These are phyloP conservation scores for Penicillium olsonii DNA, from an alignment of 2,329 filamentous ascomycete genomes.

Conservation along the genomic window DNA sequence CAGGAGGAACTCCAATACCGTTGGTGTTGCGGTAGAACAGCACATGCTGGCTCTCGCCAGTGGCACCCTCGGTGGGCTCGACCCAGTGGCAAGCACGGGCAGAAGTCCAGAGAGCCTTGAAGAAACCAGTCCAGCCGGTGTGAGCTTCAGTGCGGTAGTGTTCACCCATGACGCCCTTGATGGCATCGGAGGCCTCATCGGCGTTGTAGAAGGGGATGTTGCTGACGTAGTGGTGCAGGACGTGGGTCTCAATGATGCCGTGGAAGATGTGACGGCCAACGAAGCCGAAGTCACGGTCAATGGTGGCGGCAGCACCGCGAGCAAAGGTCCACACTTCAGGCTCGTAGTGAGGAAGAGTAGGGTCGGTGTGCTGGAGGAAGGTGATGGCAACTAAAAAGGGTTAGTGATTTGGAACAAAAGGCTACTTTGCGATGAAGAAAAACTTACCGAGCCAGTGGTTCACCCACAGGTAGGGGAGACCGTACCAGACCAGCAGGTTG, in stretches of 20 bases:
- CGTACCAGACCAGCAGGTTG: constrained; percentile 94
- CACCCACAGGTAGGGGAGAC: constrained; percentile 92
- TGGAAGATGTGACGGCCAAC: constrained; percentile 87
- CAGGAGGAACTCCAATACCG: constrained; percentile 68
- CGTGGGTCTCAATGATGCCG: constrained; percentile 96
- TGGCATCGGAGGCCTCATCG: constrained; percentile 90
- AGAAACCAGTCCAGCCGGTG: constrained; percentile 78
- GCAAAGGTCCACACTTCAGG: constrained; percentile 87
- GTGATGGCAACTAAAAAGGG: constrained; percentile 78
- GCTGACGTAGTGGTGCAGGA: constrained; percentile 96
- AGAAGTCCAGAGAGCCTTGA: constrained; percentile 77
- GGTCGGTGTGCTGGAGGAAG: constrained; percentile 96
- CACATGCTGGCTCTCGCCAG: constrained; percentile 79
- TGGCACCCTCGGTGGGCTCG: constrained; percentile 80
- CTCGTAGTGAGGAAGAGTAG: constrained; percentile 88
- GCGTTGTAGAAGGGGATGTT: constrained; percentile 96
- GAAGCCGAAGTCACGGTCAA: constrained; percentile 96
- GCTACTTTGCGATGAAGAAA: neutral
- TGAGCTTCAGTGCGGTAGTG: constrained; percentile 86
- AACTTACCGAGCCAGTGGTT: constrained; percentile 97
- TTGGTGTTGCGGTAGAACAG: constrained; percentile 96
- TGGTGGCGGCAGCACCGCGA: constrained; percentile 90
- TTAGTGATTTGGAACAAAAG: constrained; percentile 8
- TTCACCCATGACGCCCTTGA: constrained; percentile 90
- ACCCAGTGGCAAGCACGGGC: constrained; percentile 95